Evolutionary conservation across 1,139 yeast genomes (phyloP), one percentile per base, ranked within the genome.

Genomic region (Candida mesenterica): DNA sequence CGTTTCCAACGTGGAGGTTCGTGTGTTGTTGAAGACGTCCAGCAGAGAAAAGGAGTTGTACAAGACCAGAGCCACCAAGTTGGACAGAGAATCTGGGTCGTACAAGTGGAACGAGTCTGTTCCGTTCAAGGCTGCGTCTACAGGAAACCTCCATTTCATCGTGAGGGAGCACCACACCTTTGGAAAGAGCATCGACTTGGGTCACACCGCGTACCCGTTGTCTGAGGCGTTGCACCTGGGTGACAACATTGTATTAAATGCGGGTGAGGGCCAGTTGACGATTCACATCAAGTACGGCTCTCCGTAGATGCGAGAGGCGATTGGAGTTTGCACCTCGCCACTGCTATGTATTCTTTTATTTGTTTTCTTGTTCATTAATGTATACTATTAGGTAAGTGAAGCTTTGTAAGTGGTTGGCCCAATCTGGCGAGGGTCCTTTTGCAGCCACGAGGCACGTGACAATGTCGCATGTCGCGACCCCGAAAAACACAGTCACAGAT

Each of bases 141-240:
- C 75, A 13, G 81, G 82, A 3, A 68, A 65, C 38, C 52, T 90
- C 32, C 62, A 76, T 4, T 75, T 90, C 50, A 66, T 68, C 27
- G 75, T 86, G 12, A 69, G 77, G 34, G 81, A 82, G 33, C 84
- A 79, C 53, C 95, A 85, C 57, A 74, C 79, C 3, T 74, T 90
- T 48, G 92, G 95, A 29, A 80, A 84, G 52, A 81, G 77, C 44
- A 68, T 69, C 30, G 84, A 77, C 36, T 44, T 88, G 33, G 95
- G 86, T 12, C 71, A 69, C 35, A 79, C 77, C 4, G 55, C 59
- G 15, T 45, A 79, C 28, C 50, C 51, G 10, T 60, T 78, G 43
- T 39, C 52, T n/a, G 74, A 72, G 14, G 66, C 50, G 24, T 40
- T 57, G 33, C 61, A 62, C 48, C 65, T 65, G 20, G 50, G 53